Base-by-base conservation (phyloP, 75 land plant species). In the Gnetum montanum region DNA sequence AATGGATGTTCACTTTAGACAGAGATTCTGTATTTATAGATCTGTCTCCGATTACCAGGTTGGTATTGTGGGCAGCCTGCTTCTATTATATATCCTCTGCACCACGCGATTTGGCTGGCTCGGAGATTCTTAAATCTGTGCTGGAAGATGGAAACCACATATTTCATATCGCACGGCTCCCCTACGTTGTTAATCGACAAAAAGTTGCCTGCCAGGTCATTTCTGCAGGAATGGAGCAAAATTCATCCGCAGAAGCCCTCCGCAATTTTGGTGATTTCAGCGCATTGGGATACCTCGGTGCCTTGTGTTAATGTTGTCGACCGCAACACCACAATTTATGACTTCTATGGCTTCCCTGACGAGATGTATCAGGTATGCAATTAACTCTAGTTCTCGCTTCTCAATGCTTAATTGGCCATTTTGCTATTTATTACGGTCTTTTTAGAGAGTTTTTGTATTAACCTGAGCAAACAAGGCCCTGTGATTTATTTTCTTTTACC, bases 131-230 rank as follows among this genome's bases (percentile, higher is more conserved):
- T n/a, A n/a, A n/a, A n/a, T n/a, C n/a, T n/a, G n/a, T n/a, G n/a
- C n/a, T n/a, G n/a, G n/a, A n/a, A n/a, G n/a, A 8, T 25, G 61
- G 60, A 67, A 70, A 70, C 74, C n/a, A 70, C 88, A 27, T 83
- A 72, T 61, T 91, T 58, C 82, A 70, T 91, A 25, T 86, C 92
- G 1, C 97, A 91, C 58, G 97, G 92, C 8, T 77, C 85, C 5
- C 97, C 88, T 29, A 78, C 69, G 63, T 59, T 86, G 45, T 58
- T 80, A 6, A 62, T 86, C 34, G 87, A 82, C n/a, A n/a, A n/a
- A n/a, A 67, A 75, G 31, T 12, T 60, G 13, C 79, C 79, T 57
- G 79, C 77, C 8, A 69, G 96, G 57, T 52, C 36, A 24, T 90
- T 90, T 61, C 38, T 85, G 24, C 23, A 71, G 49, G 26, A 72